Base-by-base conservation (phyloP, 305 asterid genomes). In the Fraxinus greggii region DNA sequence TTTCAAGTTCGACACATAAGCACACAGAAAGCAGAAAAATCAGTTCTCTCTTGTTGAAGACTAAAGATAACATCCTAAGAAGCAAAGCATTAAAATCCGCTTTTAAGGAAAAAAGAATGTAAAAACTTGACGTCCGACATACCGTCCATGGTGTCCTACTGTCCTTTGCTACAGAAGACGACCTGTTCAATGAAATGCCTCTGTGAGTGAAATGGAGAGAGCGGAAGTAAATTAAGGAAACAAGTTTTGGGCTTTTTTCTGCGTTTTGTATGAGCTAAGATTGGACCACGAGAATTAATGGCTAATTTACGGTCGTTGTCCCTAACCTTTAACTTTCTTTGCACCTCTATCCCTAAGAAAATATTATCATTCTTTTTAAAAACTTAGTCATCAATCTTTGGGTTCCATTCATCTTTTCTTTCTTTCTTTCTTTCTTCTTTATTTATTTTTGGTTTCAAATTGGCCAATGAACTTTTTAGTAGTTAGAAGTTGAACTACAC, bases 121-220 rank as follows among this genome's bases (percentile, higher is more conserved):
- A n/a, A 17, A 7, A n/a, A n/a, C n/a, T 21, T 1, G 3, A 31
- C 56, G 7, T 59, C 83, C 23, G 54, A 85, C 89, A 76, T 84
- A 92, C 98, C 94, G 86, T 93, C 95, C 97, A 90, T 91, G 88
- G 85, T 78, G 80, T 45, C 7, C 51, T 63, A 87, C 84, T 78
- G 80, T 45, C 7, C 51, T 63, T 23, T 80, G 79, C 31, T 12
- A 42, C 59, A 69, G n/a, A 17, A 78, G n/a, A 48, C 84, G 81
- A 89, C 19, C 73, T 85, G 90, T 42, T 42, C 54, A 5, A 42
- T 5, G 54, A 12, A 42, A 42, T 42, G 54, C 54, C 54, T 42
- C 5, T 42, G 17, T 10, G 17, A 42, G 54, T n/a, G n/a, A n/a
- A n/a, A n/a, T n/a, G n/a, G n/a, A n/a, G n/a, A n/a, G n/a, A n/a